Evolutionary conservation across 108 stramenopile genomes (phyloP), one percentile per base, ranked within the genome.

Genomic region (Ochromonas danica): DNA sequence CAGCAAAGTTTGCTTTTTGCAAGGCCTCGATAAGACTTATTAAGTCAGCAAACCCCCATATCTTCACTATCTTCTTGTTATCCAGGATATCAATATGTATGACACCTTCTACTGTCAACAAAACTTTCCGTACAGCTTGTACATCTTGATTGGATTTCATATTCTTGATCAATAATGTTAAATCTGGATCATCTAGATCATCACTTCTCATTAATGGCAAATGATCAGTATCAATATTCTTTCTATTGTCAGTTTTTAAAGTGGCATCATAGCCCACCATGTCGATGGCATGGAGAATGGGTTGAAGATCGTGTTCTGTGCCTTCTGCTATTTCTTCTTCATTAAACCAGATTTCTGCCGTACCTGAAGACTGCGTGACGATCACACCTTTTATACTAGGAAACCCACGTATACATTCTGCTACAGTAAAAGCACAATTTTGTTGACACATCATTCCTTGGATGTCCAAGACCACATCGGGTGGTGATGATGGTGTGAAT

Each of bases 401-500:
- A 22, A 6, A 6, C 22, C 6, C 22, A 51, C 22, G 45, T 31
- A 87, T 83, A 1, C 85, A 79, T n/a, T 61, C 78, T 0, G 39
- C 2, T 1, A 86, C 84, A 10, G 87, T 83, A 27, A 39, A 85
- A 6, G 92, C 94, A 67, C 94, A 95, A 72, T 91, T 93, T 70
- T 87, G 89, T 85, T 95, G 93, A 80, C 94, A 95, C 94, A 95
- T 95, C 94, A 95, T 94, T 0, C 94, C 94, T 27, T 88, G 83
- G 14, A 95, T 87, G 3, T 80, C 31, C 22, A 95, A 77, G 3
- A 83, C 79, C 14, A 84, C 10, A 71, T 65, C 22, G 6, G 45
- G 14, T 51, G 45, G 6, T 14, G 45, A 14, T 6, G 45, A 22
- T 51, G 45, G 22, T 14, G 45, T n/a, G n/a, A n/a, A n/a, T n/a